Evolutionary conservation across 257 asterid species (phyloP).

Genomic region (Orobanche coerulescens): DNA sequence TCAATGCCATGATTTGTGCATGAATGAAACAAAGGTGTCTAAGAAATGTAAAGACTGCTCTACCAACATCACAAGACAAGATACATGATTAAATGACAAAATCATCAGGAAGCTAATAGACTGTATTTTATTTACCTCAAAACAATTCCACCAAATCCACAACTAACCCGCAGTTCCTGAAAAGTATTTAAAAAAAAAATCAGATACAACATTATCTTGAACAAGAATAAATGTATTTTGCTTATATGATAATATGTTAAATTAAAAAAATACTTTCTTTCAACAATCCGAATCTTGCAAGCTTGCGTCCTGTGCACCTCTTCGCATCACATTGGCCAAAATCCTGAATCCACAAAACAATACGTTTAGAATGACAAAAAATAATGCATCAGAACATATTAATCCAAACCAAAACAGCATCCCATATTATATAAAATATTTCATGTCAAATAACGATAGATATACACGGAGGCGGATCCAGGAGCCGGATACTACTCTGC

Average conservation of each 20-base stretch:
- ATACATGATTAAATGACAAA: neutral
- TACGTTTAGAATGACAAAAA: slow-evolving; percentile 14
- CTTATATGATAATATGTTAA: slow-evolving; percentile 3
- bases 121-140: slow-evolving; percentile 43
- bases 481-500: too few species aligned
- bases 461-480: neutral
- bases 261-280: slow-evolving; percentile 56
- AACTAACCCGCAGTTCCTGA: slow-evolving; percentile 80
- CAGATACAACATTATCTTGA: neutral
- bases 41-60: neutral
- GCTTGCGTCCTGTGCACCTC: slow-evolving; percentile 97
- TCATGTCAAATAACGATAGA: neutral
- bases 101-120: neutral
- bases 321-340: slow-evolving; percentile 96
- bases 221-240: neutral
- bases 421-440: neutral
- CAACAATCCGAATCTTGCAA: slow-evolving; percentile 85
- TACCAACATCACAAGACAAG: neutral
- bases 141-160: slow-evolving; percentile 84
- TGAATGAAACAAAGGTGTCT: neutral
- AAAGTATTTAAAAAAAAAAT: slow-evolving; percentile 12
- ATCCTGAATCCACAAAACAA: slow-evolving; percentile 45
- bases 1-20: neutral
- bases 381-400: slow-evolving; percentile 1
- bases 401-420: neutral